phyloP scores from a whole-genome alignment of 345 rosid species.

The Aethionema arabicum region DNA sequence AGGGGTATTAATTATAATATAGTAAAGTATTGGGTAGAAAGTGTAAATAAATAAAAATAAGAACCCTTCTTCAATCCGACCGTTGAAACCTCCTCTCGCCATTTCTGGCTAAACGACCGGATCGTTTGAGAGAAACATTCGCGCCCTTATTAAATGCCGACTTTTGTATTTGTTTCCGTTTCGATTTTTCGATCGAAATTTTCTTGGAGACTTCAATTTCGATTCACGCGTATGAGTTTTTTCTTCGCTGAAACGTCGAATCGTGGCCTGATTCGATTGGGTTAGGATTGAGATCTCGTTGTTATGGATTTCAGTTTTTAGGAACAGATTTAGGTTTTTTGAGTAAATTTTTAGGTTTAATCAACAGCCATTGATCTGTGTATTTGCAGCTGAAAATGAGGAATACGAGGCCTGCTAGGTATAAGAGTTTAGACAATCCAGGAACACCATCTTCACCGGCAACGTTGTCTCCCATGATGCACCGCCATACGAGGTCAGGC shows the following conservation, averaged over 20 bases:
- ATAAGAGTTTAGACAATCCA: constrained; percentile 43
- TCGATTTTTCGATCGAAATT: constrained; percentile 18
- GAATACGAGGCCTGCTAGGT: constrained; percentile 51
- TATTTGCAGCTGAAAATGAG: constrained; percentile 47
- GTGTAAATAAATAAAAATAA: constrained; percentile 9
- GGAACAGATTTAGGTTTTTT: background rate
- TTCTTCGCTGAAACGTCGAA: background rate
- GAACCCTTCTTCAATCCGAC: constrained; percentile 30
- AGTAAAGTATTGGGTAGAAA: background rate
- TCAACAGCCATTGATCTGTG: background rate
- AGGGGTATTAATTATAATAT: background rate
- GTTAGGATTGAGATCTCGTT: background rate
- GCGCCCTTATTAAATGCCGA: constrained; percentile 30
- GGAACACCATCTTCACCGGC: constrained; percentile 49
- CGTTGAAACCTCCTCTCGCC: constrained; percentile 40
- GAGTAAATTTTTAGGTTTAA: background rate
- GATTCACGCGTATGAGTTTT: constrained; percentile 12
- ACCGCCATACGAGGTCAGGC: constrained; percentile 64
- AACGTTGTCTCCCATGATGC: constrained; percentile 41
- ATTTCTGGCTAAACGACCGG: constrained; percentile 49
- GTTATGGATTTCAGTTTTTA: constrained; percentile 13
- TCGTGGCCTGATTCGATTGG: background rate
- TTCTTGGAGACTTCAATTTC: constrained; percentile 16
- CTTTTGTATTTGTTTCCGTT: constrained; percentile 10
- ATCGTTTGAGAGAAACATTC: constrained; percentile 35